Conservation (phyloP, 805 yeast genomes). For the Myxozyma geophila region DNA sequence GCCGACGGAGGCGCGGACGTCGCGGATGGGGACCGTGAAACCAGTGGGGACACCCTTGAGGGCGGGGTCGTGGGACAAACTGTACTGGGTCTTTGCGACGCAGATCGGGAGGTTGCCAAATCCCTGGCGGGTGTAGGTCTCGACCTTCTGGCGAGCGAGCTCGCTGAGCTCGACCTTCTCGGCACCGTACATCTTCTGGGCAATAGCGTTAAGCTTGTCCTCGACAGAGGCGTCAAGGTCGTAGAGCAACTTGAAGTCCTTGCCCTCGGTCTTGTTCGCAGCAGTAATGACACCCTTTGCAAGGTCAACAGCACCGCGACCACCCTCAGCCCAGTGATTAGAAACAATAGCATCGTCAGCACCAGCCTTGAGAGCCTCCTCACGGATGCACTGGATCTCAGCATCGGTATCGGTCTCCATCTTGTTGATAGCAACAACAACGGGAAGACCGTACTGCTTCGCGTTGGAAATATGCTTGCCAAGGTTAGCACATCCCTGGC, state of each 20-base stretch:
- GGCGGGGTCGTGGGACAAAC: constrained; percentile 89
- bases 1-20: constrained; percentile 91
- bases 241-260: constrained; percentile 67
- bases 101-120: constrained; percentile 91
- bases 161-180: constrained; percentile 78
- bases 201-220: constrained; percentile 77
- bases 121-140: constrained; percentile 82
- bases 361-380: constrained; percentile 86
- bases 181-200: constrained; percentile 92
- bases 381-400: constrained; percentile 78
- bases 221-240: constrained; percentile 71
- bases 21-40: constrained; percentile 91
- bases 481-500: constrained; percentile 82
- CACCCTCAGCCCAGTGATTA: constrained; percentile 96
- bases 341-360: constrained; percentile 89
- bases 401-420: constrained; percentile 80
- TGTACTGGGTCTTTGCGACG: constrained; percentile 97
- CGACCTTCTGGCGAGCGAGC: constrained; percentile 79
- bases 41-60: constrained; percentile 96
- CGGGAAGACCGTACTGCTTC: constrained; percentile 83
- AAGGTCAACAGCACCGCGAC: constrained; percentile 80
- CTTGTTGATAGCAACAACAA: constrained; percentile 90
- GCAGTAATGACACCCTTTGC: constrained; percentile 85
- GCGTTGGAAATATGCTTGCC: constrained; percentile 90
- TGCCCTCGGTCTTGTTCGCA: constrained; percentile 48